Percentiles rank a stretch among this genome's conserved stretches.
Evolutionary conservation across 345 rosid species (phyloP).

Genomic region (Conringia planisiliqua): DNA sequence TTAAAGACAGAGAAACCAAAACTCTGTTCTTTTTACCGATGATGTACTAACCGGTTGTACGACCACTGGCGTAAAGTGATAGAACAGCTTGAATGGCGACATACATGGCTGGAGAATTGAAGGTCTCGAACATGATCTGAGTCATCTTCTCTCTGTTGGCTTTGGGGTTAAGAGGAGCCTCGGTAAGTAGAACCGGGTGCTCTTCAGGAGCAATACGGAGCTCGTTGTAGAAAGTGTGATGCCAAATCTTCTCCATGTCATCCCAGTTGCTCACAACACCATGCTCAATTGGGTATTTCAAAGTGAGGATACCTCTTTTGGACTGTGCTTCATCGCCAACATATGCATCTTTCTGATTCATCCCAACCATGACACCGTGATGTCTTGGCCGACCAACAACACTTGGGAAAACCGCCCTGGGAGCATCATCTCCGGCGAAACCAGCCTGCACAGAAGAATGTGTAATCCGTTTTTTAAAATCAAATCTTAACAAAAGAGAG

Average conservation of each 20-base stretch:
- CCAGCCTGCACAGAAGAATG: constrained; percentile 35
- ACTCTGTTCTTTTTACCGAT: not conserved
- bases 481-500: not conserved
- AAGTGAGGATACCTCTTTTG: constrained; percentile 53
- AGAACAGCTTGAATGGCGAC: constrained; percentile 50
- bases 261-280: constrained; percentile 60
- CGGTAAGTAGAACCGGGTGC: constrained; percentile 50
- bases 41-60: constrained; percentile 44
- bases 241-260: constrained; percentile 58
- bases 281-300: constrained; percentile 53
- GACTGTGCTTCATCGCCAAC: constrained; percentile 60
- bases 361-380: constrained; percentile 52
- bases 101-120: constrained; percentile 47
- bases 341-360: constrained; percentile 52
- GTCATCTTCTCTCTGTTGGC: constrained; percentile 53
- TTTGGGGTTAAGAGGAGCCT: constrained; percentile 53
- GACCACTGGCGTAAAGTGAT: constrained; percentile 53
- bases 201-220: constrained; percentile 50
- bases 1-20: not conserved
- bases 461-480: not conserved
- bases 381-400: constrained; percentile 56
- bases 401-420: constrained; percentile 52
- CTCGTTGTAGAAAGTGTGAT: constrained; percentile 53
- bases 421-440: constrained; percentile 54
- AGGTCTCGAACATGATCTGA: constrained; percentile 49